A percentile compares a stretch with the other conserved stretches of the same genome.
These are phyloP conservation scores for Fusarium subglutinans DNA, from an alignment of 2,329 filamentous ascomycete genomes.

Conservation along the genomic window DNA sequence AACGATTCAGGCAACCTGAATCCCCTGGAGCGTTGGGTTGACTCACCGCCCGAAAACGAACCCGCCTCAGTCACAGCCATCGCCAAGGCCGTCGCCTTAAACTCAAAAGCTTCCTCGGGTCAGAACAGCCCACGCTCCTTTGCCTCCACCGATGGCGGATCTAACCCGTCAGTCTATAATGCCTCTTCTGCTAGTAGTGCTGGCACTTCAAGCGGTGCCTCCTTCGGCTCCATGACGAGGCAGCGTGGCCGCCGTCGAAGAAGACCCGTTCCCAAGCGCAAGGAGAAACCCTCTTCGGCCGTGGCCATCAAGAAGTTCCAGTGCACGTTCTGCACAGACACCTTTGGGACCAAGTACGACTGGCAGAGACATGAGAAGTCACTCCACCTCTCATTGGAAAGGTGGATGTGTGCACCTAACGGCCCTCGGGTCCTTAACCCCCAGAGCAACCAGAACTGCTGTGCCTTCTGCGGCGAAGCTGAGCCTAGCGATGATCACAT, in stretches of 20 bases:
- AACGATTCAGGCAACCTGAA: neutral
- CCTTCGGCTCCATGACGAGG: rapidly evolving
- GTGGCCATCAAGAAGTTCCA: neutral
- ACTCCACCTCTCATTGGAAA: neutral
- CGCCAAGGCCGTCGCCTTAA: rapidly evolving
- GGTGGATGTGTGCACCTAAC: rapidly evolving
- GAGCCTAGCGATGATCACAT: rapidly evolving
- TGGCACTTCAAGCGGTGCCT: rapidly evolving
- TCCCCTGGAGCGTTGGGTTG: neutral
- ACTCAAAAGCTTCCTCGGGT: rapidly evolving
- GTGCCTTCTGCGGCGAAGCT: neutral
- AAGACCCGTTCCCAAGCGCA: neutral
- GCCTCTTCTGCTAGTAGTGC: neutral
- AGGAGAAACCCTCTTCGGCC: neutral
- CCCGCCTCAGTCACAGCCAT: neutral
- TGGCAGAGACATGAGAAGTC: neutral
- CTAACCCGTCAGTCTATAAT: neutral
- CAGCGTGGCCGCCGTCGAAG: neutral
- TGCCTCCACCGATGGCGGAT: neutral
- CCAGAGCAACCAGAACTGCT: neutral
- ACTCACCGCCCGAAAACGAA: neutral
- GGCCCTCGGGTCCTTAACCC: rapidly evolving
- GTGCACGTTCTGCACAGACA: neutral
- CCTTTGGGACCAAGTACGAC: neutral
- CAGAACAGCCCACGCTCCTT: neutral